Evolutionary conservation across 1,139 yeast species (phyloP).

Genomic region (Candida tetrigidarum): DNA sequence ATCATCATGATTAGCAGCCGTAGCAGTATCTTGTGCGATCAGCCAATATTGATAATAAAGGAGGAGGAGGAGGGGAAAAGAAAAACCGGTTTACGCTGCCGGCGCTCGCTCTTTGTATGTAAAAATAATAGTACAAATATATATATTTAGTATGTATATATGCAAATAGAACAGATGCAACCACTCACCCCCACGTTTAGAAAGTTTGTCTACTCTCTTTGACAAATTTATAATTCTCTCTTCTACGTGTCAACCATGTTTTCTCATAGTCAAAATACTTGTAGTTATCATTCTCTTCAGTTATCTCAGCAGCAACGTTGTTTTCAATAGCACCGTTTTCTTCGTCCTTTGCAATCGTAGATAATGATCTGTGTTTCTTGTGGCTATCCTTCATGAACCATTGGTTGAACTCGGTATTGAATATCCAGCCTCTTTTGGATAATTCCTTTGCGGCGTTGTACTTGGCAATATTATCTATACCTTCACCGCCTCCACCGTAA

Average conservation of each 20-base stretch:
- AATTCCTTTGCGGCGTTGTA: slow-evolving; percentile 86
- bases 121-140: slow-evolving; percentile 5
- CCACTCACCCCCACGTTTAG: no score
- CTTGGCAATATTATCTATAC: slow-evolving; percentile 50
- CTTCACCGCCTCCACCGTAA: slow-evolving; percentile 48
- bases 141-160: slow-evolving; percentile 2
- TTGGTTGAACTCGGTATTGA: slow-evolving; percentile 73
- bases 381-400: slow-evolving; percentile 75
- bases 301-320: slow-evolving; percentile 31
- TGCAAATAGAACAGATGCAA: no score
- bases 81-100: no score
- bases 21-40: no score
- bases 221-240: slow-evolving; percentile 59
- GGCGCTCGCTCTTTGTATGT: no score
- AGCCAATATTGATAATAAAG: no score
- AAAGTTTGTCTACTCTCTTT: slow-evolving; percentile 21
- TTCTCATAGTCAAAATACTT: slow-evolving; percentile 90
- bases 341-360: slow-evolving; percentile 39
- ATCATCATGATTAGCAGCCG: no score
- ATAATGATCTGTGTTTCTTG: slow-evolving; percentile 46
- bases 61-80: not conserved
- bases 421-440: slow-evolving; percentile 84
- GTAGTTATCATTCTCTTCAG: slow-evolving; percentile 48
- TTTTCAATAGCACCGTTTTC: slow-evolving; percentile 19
- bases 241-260: slow-evolving; percentile 85